Percentiles rank a stretch among this genome's conserved stretches.
These are phyloP conservation scores for Limonium bicolor DNA, from an alignment of 148 eudicot genomes.

Conservation along the genomic window DNA sequence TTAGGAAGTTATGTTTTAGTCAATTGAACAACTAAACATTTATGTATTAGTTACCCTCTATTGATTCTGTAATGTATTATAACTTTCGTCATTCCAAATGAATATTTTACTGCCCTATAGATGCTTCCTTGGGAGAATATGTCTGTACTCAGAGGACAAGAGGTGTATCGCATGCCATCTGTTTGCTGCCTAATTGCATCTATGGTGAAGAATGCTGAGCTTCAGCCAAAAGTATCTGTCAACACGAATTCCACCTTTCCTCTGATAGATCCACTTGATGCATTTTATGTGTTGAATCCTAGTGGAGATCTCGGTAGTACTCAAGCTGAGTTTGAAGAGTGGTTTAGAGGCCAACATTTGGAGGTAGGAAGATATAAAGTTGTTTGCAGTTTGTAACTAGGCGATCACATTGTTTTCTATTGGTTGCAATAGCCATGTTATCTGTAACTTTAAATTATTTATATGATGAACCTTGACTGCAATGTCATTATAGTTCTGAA, in stretches of 20 bases:
- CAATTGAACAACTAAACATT: no score
- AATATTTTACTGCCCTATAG: conserved; percentile 22
- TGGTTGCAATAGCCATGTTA: no score
- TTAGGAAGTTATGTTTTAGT: no score
- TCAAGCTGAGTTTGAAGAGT: conserved; percentile 67
- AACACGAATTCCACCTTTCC: conserved; percentile 42
- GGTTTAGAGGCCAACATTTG: conserved; percentile 60
- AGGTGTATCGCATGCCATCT: conserved; percentile 96
- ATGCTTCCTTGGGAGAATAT: conserved; percentile 96
- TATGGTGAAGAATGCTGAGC: conserved; percentile 28
- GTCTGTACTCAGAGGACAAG: conserved; percentile 65
- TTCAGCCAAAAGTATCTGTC: conserved; percentile 16
- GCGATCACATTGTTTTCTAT: no score
- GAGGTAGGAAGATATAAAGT: conserved; percentile 42
- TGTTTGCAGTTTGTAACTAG: no score
- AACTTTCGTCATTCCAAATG: neutral
- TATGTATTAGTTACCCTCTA: neutral
- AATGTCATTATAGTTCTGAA: no score
- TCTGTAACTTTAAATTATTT: no score
- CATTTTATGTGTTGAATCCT: conserved; percentile 88
- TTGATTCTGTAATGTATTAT: neutral
- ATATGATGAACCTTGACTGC: no score
- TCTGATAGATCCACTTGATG: conserved; percentile 80
- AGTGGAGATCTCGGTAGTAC: conserved; percentile 77
- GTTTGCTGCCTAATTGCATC: conserved; percentile 51